phyloP scores from a whole-genome alignment of 345 rosid genomes.

The Cardiospermum halicacabum region DNA sequence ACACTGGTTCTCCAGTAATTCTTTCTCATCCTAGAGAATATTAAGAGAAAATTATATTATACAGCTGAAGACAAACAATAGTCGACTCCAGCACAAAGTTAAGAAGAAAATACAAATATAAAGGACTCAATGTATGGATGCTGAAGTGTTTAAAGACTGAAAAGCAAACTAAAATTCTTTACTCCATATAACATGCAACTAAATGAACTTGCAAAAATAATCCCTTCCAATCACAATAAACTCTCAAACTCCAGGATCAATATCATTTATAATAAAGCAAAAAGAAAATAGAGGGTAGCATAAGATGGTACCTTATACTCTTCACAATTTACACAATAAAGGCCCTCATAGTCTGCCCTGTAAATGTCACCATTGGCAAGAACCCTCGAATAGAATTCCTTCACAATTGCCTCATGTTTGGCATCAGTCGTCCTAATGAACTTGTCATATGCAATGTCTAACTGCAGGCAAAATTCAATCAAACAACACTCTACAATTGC shows the following conservation, averaged over 20 bases:
- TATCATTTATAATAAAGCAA: background rate
- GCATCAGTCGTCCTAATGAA: conserved; percentile 94
- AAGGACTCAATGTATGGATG: background rate
- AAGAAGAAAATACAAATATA: background rate
- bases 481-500: background rate
- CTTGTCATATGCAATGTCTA: conserved; percentile 71
- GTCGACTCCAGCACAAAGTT: background rate
- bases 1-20: conserved; percentile 59
- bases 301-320: conserved; percentile 69
- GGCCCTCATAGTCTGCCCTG: conserved; percentile 84
- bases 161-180: background rate
- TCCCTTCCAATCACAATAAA: background rate
- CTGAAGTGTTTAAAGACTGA: background rate
- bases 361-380: conserved; percentile 89
- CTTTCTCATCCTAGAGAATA: conserved; percentile 83
- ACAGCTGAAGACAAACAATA: background rate
- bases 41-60: conserved; percentile 2
- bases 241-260: background rate
- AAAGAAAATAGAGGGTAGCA: conserved; percentile 4
- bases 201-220: background rate
- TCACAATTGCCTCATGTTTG: conserved; percentile 80
- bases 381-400: conserved; percentile 75
- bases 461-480: conserved; percentile 36
- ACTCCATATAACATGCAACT: background rate
- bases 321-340: conserved; percentile 92